These are phyloP conservation scores for Pythium phragmitis DNA, from an alignment of 352 stramenopile genomes.

Conservation along the genomic window DNA sequence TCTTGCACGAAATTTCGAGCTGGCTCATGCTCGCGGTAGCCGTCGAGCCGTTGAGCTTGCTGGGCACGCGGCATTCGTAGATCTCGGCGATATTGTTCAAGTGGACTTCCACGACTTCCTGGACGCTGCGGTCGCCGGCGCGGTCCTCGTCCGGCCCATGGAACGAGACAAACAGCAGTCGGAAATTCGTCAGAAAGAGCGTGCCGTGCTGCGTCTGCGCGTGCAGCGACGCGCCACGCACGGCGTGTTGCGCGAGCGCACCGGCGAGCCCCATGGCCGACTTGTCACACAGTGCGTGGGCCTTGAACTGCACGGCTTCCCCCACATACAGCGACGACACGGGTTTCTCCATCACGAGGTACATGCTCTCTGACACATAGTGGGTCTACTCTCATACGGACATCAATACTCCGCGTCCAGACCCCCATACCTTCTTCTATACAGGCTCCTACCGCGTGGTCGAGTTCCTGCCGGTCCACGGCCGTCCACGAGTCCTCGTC, in stretches of 20 bases:
- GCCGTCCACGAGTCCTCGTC: conserved; percentile 88
- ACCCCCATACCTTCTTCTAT: background rate
- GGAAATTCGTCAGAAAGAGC: conserved; percentile 72
- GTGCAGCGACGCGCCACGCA: conserved; percentile 4
- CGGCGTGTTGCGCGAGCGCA: conserved; percentile 10
- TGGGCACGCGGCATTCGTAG: conserved; percentile 47
- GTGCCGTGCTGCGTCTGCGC: conserved; percentile 50
- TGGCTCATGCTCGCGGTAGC: conserved; percentile 42
- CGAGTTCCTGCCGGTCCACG: conserved; percentile 76
- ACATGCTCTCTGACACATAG: conserved; percentile 81
- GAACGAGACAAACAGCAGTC: conserved; percentile 74
- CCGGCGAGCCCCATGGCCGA: conserved; percentile 42
- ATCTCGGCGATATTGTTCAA: conserved; percentile 80
- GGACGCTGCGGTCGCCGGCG: conserved; percentile 10
- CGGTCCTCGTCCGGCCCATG: conserved; percentile 34
- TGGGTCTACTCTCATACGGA: conserved; percentile 43
- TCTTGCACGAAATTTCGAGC: conserved; percentile 85
- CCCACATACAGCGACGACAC: conserved; percentile 50
- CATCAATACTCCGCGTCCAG: conserved; percentile 7
- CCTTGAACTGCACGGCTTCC: conserved; percentile 74
- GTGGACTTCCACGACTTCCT: conserved; percentile 61
- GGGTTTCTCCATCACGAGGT: conserved; percentile 71
- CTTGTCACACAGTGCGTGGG: conserved; percentile 66
- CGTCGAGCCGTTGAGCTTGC: conserved; percentile 29
- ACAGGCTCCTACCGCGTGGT: conserved; percentile 53